These are phyloP conservation scores for Beauveria sp. DNA, from an alignment of 2,329 filamentous ascomycete species.

Conservation along the genomic window DNA sequence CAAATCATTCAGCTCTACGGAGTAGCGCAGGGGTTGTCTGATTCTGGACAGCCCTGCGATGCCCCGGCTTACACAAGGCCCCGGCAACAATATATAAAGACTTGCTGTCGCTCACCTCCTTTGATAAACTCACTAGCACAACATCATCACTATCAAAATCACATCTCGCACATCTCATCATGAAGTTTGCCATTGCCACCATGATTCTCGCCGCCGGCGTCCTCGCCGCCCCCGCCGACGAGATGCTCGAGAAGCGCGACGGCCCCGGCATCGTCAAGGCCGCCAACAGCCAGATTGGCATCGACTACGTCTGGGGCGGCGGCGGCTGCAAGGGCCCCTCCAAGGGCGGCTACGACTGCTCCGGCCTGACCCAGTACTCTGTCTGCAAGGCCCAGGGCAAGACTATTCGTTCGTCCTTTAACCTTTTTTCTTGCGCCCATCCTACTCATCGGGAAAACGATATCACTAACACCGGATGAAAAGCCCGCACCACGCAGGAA, in stretches of 20 bases:
- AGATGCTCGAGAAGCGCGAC: slow-evolving; percentile 13
- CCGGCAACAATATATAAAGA: slow-evolving; percentile 1
- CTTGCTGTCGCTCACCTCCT: background rate
- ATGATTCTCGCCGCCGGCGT: slow-evolving; percentile 9
- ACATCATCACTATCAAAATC: background rate
- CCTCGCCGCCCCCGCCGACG: background rate
- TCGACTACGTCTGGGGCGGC: slow-evolving; percentile 14
- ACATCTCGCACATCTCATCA: background rate
- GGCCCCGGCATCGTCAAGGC: slow-evolving; percentile 15
- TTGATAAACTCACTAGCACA: background rate
- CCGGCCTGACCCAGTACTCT: slow-evolving; percentile 15
- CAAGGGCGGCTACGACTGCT: slow-evolving; percentile 17
- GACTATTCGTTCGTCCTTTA: slow-evolving; percentile 13
- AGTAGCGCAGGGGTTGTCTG: background rate
- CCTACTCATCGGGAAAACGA: no score
- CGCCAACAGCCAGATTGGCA: slow-evolving; percentile 12
- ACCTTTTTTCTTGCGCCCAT: background rate
- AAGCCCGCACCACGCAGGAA: slow-evolving; percentile 14
- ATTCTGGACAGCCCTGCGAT: slow-evolving; percentile 6
- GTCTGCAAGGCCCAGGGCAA: slow-evolving; percentile 16
- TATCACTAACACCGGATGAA: background rate
- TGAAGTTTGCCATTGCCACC: slow-evolving; percentile 9
- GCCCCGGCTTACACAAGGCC: background rate
- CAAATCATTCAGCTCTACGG: background rate
- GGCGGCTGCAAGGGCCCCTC: slow-evolving; percentile 14